These are phyloP conservation scores for Pleurotus pulmonarius DNA, from an alignment of 768 basidiomycete genomes.

Conservation along the genomic window DNA sequence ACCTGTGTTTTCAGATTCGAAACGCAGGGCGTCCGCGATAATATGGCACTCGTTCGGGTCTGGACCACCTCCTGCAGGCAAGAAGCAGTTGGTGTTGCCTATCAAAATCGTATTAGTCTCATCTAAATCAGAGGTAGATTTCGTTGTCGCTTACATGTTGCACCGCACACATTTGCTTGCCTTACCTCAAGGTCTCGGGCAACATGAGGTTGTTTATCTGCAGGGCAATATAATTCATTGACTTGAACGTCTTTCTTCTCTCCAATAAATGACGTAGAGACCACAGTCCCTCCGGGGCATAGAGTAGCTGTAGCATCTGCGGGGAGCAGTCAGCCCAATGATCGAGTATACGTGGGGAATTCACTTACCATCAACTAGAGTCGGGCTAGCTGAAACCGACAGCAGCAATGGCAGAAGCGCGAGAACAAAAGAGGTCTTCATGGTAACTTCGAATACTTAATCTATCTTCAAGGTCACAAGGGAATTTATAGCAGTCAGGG, in stretches of 20 bases:
- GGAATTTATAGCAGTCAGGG: not conserved
- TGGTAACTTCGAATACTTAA: not conserved
- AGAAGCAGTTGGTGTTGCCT: slow-evolving; percentile 44
- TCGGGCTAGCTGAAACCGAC: not conserved
- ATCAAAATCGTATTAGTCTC: not conserved
- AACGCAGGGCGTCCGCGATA: slow-evolving; percentile 46
- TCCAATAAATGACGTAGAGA: slow-evolving; percentile 33
- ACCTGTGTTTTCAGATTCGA: slow-evolving; percentile 37
- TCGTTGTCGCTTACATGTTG: slow-evolving; percentile 26
- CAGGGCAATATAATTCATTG: slow-evolving; percentile 29
- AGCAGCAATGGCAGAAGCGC: not conserved
- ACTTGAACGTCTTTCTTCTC: slow-evolving; percentile 39
- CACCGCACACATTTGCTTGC: slow-evolving; percentile 39
- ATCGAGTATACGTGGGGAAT: too few species aligned
- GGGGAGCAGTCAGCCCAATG: not conserved
- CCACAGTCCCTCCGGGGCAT: slow-evolving; percentile 18
- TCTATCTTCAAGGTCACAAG: not conserved
- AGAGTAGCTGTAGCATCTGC: not conserved
- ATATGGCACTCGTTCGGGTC: slow-evolving; percentile 44
- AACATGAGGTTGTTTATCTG: not conserved
- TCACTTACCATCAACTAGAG: not conserved
- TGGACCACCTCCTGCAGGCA: slow-evolving; percentile 41
- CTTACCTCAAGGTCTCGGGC: slow-evolving; percentile 16
- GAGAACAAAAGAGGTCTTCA: not conserved
- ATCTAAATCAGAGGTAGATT: too few species aligned